Conservation (phyloP, 306 rosid species). For the Hippophae tibetana region DNA sequence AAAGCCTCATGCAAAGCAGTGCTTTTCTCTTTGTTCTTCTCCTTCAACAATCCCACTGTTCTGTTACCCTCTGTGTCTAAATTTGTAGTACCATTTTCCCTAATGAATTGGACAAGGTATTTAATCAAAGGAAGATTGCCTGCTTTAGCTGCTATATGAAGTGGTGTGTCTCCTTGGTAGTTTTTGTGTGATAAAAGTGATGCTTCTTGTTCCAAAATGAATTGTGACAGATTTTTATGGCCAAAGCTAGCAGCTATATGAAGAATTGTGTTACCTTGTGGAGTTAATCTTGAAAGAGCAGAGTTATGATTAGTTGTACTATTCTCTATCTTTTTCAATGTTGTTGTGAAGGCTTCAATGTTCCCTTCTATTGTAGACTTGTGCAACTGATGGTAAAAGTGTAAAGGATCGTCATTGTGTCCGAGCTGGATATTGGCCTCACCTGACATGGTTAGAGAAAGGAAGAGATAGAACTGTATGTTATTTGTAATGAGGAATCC, state of each 20-base stretch:
- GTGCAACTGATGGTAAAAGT: too few relatives aligned
- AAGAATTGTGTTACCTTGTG: slow-evolving; percentile 14
- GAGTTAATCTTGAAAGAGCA: not conserved
- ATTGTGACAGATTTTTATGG: not conserved
- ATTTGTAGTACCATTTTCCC: not conserved
- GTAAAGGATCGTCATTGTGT: too few relatives aligned
- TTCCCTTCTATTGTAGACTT: too few relatives aligned
- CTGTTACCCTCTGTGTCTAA: not conserved
- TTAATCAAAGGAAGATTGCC: not conserved
- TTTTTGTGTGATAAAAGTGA: slow-evolving; percentile 2
- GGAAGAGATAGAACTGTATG: too few relatives aligned
- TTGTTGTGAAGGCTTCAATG: too few relatives aligned
- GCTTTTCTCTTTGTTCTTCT: slow-evolving; percentile 3
- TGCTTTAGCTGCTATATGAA: slow-evolving; percentile 17
- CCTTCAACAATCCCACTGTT: not conserved
- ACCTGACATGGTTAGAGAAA: too few relatives aligned
- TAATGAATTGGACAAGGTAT: not conserved
- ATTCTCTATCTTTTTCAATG: too few relatives aligned
- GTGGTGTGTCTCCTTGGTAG: slow-evolving; percentile 8
- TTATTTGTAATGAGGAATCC: too few relatives aligned
- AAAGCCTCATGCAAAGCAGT: slow-evolving; percentile 29
- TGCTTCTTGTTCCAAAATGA: not conserved
- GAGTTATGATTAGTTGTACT: too few relatives aligned
- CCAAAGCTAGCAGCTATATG: slow-evolving; percentile 15
- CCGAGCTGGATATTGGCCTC: too few relatives aligned